A percentile compares a stretch with the other conserved stretches of the same genome.
Conservation (phyloP, 805 yeast species). For the Saccharomycopsis selenospora region DNA sequence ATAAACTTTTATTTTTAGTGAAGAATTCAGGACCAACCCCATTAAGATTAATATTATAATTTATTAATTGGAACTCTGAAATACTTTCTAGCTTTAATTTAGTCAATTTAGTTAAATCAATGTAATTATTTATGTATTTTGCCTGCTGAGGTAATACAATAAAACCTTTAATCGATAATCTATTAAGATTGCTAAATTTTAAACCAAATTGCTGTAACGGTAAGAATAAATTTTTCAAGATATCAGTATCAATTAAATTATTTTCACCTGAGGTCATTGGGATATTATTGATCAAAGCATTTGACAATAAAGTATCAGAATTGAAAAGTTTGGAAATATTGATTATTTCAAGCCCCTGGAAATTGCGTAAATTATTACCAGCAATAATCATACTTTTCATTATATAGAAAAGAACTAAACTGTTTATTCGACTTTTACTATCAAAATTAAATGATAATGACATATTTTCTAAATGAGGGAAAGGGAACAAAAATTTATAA, state of each 20-base stretch:
- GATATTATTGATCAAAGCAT: slow-evolving; percentile 2
- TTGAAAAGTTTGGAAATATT: slow-evolving; percentile 11
- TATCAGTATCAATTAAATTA: slow-evolving; percentile 4
- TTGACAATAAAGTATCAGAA: slow-evolving; percentile 10
- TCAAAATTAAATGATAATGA: slow-evolving; percentile 14
- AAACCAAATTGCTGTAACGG: slow-evolving; percentile 4
- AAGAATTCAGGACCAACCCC: slow-evolving; percentile 1
- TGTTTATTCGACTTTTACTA: slow-evolving; percentile 7
- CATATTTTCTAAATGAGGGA: slow-evolving; percentile 4
- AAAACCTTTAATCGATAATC: slow-evolving; percentile 9
- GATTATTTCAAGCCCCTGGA: slow-evolving; percentile 1
- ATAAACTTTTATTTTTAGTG: neutral
- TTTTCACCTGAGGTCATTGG: neutral
- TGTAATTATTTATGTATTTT: neutral
- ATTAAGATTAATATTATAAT: neutral
- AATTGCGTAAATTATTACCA: slow-evolving; percentile 7
- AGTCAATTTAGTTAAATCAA: slow-evolving; percentile 1
- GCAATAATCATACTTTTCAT: slow-evolving; percentile 7
- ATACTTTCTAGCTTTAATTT: slow-evolving; percentile 5
- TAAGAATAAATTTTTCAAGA: slow-evolving; percentile 9
- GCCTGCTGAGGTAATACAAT: slow-evolving; percentile 10
- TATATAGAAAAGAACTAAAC: slow-evolving; percentile 8
- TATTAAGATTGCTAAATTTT: neutral
- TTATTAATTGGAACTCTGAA: slow-evolving; percentile 11
- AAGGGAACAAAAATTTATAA: slow-evolving; percentile 7